Evolutionary conservation across 768 basidiomycete genomes (phyloP).

Genomic region (Auricularia sp.): DNA sequence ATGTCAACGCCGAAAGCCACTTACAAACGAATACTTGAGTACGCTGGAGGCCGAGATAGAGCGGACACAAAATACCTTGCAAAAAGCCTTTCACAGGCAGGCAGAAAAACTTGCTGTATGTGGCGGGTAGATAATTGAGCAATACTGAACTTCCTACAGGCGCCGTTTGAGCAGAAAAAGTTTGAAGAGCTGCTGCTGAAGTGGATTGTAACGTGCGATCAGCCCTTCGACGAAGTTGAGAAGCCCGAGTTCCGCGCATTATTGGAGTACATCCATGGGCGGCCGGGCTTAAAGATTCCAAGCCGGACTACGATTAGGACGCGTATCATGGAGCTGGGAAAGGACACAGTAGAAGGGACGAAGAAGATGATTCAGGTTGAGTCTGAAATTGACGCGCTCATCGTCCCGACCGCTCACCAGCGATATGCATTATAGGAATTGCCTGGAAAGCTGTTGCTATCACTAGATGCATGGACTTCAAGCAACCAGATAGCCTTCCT

Average conservation of each 20-base stretch:
- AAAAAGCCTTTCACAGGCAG: too few species aligned
- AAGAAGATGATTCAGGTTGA: constrained; percentile 12
- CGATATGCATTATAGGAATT: constrained; percentile 8
- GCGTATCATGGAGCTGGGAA: constrained; percentile 13
- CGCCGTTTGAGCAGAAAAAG: constrained; percentile 6
- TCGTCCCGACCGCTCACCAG: neutral
- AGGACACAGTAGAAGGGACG: constrained; percentile 6
- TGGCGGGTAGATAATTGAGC: too few species aligned
- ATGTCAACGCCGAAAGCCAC: too few species aligned
- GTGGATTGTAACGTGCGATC: constrained; percentile 10
- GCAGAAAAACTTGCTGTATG: too few species aligned
- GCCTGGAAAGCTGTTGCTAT: constrained; percentile 12
- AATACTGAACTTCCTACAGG: too few species aligned
- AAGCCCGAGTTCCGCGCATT: constrained; percentile 12
- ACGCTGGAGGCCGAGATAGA: too few species aligned
- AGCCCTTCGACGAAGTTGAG: constrained; percentile 15
- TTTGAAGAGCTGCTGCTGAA: constrained; percentile 9
- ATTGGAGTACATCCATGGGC: constrained; percentile 10
- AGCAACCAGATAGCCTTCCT: constrained; percentile 18
- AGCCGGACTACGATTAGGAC: constrained; percentile 5
- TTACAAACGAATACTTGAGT: too few species aligned
- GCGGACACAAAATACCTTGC: too few species aligned
- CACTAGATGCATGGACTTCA: constrained; percentile 19
- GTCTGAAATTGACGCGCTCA: neutral
- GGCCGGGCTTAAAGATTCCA: constrained; percentile 7